phyloP scores from a whole-genome alignment of 805 yeast genomes.

The Cyberlindnera samutprakarnensis region DNA sequence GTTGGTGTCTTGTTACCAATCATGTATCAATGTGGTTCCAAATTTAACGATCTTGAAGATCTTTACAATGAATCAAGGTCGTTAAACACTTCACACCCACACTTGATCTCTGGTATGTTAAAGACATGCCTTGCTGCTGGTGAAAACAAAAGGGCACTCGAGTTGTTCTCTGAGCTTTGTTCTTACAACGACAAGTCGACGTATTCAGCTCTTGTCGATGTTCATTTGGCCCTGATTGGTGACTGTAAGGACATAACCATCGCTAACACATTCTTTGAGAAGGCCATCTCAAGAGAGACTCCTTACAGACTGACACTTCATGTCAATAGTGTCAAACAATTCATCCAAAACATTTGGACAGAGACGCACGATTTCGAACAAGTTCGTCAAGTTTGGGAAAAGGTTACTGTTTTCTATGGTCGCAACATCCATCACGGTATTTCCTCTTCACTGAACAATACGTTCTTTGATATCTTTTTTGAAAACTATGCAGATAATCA shows the following conservation, averaged over 20 bases:
- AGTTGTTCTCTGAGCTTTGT: slow-evolving; percentile 53
- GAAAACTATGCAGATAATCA: slow-evolving; percentile 40
- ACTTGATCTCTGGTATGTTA: slow-evolving; percentile 64
- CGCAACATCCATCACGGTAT: slow-evolving; percentile 56
- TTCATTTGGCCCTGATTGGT: slow-evolving; percentile 74
- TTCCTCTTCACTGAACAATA: slow-evolving; percentile 62
- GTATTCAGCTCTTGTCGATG: slow-evolving; percentile 55
- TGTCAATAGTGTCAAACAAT: slow-evolving; percentile 63
- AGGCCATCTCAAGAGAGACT: slow-evolving; percentile 60
- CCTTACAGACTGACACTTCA: slow-evolving; percentile 69
- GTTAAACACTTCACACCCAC: slow-evolving; percentile 26
- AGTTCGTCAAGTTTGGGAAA: slow-evolving; percentile 55
- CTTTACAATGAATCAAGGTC: slow-evolving; percentile 42
- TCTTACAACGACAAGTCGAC: slow-evolving; percentile 35
- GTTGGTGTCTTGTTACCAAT: slow-evolving; percentile 65
- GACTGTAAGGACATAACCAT: slow-evolving; percentile 64
- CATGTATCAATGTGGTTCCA: slow-evolving; percentile 52
- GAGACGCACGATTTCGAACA: slow-evolving; percentile 49
- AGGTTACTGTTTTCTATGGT: slow-evolving; percentile 52
- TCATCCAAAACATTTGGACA: slow-evolving; percentile 52
- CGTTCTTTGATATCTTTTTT: slow-evolving; percentile 64
- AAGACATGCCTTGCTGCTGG: slow-evolving; percentile 61
- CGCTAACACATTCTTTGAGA: slow-evolving; percentile 67
- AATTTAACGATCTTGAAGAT: slow-evolving; percentile 51
- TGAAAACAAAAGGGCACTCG: slow-evolving; percentile 58